Evolutionary conservation across 805 yeast genomes (phyloP).

Genomic region (Ogataea parapolymorpha): DNA sequence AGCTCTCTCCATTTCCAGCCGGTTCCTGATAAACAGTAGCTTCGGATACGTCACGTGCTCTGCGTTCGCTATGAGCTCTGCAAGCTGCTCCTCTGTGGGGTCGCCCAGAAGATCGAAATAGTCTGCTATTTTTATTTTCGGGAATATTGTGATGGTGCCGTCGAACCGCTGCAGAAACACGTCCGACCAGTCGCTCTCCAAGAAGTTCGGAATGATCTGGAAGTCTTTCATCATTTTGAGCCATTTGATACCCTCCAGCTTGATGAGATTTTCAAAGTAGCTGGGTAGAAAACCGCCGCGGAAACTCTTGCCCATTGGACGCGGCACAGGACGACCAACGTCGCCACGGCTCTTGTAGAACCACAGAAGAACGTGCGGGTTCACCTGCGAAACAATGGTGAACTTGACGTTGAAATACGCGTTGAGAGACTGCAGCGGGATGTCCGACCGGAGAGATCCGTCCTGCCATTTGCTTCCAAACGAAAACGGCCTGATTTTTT

Average conservation of each 20-base stretch:
- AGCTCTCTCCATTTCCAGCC: slow-evolving; percentile 61
- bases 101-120: slow-evolving; percentile 63
- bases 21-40: slow-evolving; percentile 58
- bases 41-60: slow-evolving; percentile 66
- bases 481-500: slow-evolving; percentile 57
- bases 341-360: slow-evolving; percentile 78
- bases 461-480: slow-evolving; percentile 77
- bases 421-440: slow-evolving; percentile 71
- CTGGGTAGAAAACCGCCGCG: slow-evolving; percentile 78
- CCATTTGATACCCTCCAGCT: slow-evolving; percentile 77
- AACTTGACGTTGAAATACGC: slow-evolving; percentile 74
- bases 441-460: slow-evolving; percentile 75
- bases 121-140: slow-evolving; percentile 57
- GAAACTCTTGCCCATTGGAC: slow-evolving; percentile 52
- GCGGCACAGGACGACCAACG: slow-evolving; percentile 73
- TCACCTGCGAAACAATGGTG: slow-evolving; percentile 75
- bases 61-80: slow-evolving; percentile 56
- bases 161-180: slow-evolving; percentile 71
- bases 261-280: slow-evolving; percentile 65
- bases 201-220: slow-evolving; percentile 62
- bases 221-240: slow-evolving; percentile 59
- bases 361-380: slow-evolving; percentile 75
- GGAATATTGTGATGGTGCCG: slow-evolving; percentile 77
- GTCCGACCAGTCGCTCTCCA: slow-evolving; percentile 79
- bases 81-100: slow-evolving; percentile 59